Base-by-base conservation (phyloP, 2,329 filamentous ascomycete species). In the Aspergillus udagawae region DNA sequence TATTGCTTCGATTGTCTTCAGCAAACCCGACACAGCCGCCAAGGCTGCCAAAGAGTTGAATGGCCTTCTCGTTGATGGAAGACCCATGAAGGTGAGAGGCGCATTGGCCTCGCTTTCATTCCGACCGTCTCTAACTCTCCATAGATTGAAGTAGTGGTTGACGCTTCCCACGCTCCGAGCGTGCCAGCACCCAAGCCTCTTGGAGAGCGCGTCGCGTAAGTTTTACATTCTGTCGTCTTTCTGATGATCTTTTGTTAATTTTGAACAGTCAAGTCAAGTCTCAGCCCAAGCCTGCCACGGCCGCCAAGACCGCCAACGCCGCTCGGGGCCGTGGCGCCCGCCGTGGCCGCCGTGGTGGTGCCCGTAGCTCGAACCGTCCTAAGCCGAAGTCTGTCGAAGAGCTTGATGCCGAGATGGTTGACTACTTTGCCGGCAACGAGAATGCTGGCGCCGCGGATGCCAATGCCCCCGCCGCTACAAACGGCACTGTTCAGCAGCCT, bases 381-480 rank as follows among this genome's bases (percentile, higher is more conserved):
- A 95, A 86, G 77, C 78, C 82, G 80, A 97, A 97, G 89, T 96
- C 92, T 0, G 86, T 89, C 1, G 93, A 96, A 73, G 92, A 99
- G 79, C 86, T 99, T 27, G 94, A 99, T 74, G 92, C 91, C 4
- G 94, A 99, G 75, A 99, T 99, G 94, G 87, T 86, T 21, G 94
- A 97, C 75, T 99, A 99, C 80, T 97, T 95, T 44, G 49, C 55
- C 73, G 72, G 73, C 29, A 77, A 79, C 63, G 74, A 71, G 53
- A 70, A 69, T 32, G 63, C 66, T 27, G 67, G 67, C 38, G 72
- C 77, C 53, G 75, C 73, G 12, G 75, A 76, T 53, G 71, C 68
- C 45, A 75, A 73, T 59, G 78, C 79, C 56, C 71, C 77, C 4
- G 73, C n/a, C 12, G 44, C 44, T 17, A 7, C 74, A 47, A 80